Conservation (phyloP, 1,284 basidiomycete species). For the Pseudozyma hubeiensis region DNA sequence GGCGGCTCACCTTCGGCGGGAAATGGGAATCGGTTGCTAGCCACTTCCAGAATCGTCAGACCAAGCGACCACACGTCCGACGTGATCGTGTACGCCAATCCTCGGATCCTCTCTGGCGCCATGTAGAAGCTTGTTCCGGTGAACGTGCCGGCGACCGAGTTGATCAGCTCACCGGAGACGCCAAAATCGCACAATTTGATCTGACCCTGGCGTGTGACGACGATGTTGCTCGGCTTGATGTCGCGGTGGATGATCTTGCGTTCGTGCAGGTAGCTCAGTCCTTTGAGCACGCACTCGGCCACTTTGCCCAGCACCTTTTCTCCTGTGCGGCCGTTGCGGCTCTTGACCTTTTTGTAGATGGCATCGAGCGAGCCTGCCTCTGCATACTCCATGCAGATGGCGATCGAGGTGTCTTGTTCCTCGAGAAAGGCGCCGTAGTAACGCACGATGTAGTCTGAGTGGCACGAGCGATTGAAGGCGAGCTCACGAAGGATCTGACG, state of each 20-base stretch:
- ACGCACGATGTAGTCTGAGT: conserved; percentile 87
- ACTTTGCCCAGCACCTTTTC: conserved; percentile 93
- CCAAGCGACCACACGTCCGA: conserved; percentile 99
- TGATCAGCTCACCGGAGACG: conserved; percentile 92
- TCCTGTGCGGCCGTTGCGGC: conserved; percentile 80
- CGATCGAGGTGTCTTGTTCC: conserved; percentile 89
- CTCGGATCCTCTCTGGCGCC: conserved; percentile 96
- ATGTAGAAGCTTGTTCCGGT: conserved; percentile 98
- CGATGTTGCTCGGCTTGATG: conserved; percentile 96
- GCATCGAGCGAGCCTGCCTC: conserved; percentile 86
- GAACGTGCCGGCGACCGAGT: conserved; percentile 91
- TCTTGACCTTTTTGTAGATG: conserved; percentile 85
- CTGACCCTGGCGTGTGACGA: conserved; percentile 84
- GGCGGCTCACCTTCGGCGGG: conserved; percentile 79
- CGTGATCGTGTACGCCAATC: conserved; percentile 87
- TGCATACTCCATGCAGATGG: conserved; percentile 93
- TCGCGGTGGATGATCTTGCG: conserved; percentile 94
- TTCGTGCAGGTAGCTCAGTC: conserved; percentile 90
- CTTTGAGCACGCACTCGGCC: conserved; percentile 89
- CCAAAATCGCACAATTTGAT: conserved; percentile 97
- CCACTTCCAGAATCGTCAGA: conserved; percentile 90
- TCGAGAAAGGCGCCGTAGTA: conserved; percentile 97
- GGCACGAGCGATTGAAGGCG: conserved; percentile 84
- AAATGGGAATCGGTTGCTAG: conserved; percentile 95
- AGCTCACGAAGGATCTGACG: conserved; percentile 94